Conservation (phyloP, 805 yeast species). For the Spathaspora hagerdaliae region DNA sequence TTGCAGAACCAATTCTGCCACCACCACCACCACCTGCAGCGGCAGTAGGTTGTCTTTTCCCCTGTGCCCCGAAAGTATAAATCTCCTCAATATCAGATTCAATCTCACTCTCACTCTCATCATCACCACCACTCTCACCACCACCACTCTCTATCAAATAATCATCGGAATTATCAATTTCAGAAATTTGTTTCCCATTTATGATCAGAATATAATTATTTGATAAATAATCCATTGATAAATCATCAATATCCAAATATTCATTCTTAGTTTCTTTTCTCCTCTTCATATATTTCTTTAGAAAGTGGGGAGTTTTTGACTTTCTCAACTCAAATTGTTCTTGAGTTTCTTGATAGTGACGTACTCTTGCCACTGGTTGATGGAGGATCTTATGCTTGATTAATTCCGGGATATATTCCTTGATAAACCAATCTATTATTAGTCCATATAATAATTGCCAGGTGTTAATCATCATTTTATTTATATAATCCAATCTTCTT, state of each 20-base stretch:
- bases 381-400: slow-evolving; percentile 2
- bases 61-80: not conserved
- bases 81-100: slow-evolving; percentile 11
- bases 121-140: slow-evolving; percentile 11
- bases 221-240: slow-evolving; percentile 14
- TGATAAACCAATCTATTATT: slow-evolving; percentile 10
- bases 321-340: slow-evolving; percentile 16
- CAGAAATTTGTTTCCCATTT: slow-evolving; percentile 26
- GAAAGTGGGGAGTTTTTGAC: slow-evolving; percentile 22
- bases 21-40: too few species aligned
- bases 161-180: slow-evolving; percentile 33
- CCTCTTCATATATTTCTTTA: slow-evolving; percentile 22
- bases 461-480: slow-evolving; percentile 15
- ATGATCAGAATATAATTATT: slow-evolving; percentile 22
- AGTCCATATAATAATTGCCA: slow-evolving; percentile 19
- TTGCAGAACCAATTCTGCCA: not conserved
- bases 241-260: slow-evolving; percentile 11
- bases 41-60: not conserved
- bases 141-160: slow-evolving; percentile 10
- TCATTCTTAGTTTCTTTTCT: slow-evolving; percentile 7
- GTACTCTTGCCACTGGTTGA: not conserved
- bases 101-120: slow-evolving; percentile 13
- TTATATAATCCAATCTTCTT: slow-evolving; percentile 16
- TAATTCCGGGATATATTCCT: slow-evolving; percentile 1
- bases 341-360: slow-evolving; percentile 1